Evolutionary conservation across 73 alveolate species (phyloP), one percentile per base, ranked within the genome.

Genomic region (Breviolum minutum): DNA sequence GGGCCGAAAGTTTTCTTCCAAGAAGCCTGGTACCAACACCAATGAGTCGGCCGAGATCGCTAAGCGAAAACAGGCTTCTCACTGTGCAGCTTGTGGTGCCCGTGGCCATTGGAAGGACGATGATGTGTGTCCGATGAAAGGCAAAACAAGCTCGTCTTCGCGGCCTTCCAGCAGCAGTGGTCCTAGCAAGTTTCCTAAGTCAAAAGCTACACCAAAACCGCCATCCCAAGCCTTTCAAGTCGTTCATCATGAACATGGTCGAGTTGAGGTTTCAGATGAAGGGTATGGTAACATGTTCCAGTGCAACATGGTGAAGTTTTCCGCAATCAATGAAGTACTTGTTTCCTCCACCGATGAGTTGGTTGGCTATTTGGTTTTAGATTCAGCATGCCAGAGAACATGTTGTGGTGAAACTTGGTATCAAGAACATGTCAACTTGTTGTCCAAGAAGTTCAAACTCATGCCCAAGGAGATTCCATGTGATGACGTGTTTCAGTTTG

Each of bases 281-380:
- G 48, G 11, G 1, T 77, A 2, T 13, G 86, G 86, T 27, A 17
- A n/a, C n/a, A 63, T 63, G 14, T 77, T 77, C 10, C 30, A 61
- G 19, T 9, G n/a, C 63, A 27, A 27, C 27, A 77, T 77, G 86
- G 86, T 77, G 14, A 17, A 8, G n/a, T 17, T 27, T 9, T 27
- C 30, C 63, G 63, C 2, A 7, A 5, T 27, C 63, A 77, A 77
- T 77, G 86, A 77, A 8, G 81, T 71, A 24, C 16, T 77, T 12
- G 30, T 17, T 0, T 77, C 86, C 0, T 17, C 19, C 2, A 9
- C 10, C 17, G 86, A 63, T 9, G 86, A 77, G 19, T 30, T 77
- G 14, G 86, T 63, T 77, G 86, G 86, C 2, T 77, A 9, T 27
- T 12, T 81, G 89, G 89, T 81, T 81, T 81, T 81, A 40, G 89